phyloP scores from a whole-genome alignment of 306 rosid genomes.

The Ceratonia siliqua region DNA sequence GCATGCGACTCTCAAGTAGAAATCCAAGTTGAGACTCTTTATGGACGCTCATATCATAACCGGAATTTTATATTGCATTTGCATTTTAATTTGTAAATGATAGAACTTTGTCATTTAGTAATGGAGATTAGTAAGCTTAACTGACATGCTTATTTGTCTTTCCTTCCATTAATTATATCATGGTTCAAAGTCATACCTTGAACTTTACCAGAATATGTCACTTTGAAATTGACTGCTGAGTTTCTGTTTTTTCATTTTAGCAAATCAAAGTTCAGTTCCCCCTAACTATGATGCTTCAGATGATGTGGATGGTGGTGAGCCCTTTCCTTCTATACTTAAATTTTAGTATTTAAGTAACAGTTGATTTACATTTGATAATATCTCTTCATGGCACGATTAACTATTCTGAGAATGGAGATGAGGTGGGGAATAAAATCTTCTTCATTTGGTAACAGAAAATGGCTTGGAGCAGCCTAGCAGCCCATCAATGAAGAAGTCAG shows the following conservation, averaged over 20 bases:
- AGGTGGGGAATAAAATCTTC: slow-evolving; percentile 18
- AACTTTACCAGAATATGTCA: neutral
- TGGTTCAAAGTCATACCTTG: neutral
- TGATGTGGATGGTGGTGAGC: slow-evolving; percentile 71
- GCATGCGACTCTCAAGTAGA: neutral
- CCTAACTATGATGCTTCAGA: slow-evolving; percentile 47
- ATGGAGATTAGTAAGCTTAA: neutral
- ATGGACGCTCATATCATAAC: neutral
- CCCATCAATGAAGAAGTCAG: slow-evolving; percentile 87
- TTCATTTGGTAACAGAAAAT: slow-evolving; percentile 54
- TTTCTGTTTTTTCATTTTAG: slow-evolving; percentile 44
- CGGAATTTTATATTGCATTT: neutral
- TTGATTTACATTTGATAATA: neutral
- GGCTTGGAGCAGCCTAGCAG: slow-evolving; percentile 87
- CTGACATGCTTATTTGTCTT: neutral
- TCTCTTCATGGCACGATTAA: slow-evolving; percentile 20
- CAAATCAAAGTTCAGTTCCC: slow-evolving; percentile 43
- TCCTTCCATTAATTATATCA: neutral
- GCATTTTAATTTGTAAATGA: neutral
- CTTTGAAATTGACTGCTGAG: slow-evolving; percentile 25
- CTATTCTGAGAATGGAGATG: slow-evolving; percentile 20
- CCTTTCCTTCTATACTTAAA: too few relatives aligned
- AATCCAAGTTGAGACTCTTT: slow-evolving; percentile 7
- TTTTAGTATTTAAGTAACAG: too few relatives aligned
- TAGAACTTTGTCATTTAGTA: neutral